These are phyloP conservation scores for Silene uniflora DNA, from an alignment of 148 eudicot species.

Conservation along the genomic window DNA sequence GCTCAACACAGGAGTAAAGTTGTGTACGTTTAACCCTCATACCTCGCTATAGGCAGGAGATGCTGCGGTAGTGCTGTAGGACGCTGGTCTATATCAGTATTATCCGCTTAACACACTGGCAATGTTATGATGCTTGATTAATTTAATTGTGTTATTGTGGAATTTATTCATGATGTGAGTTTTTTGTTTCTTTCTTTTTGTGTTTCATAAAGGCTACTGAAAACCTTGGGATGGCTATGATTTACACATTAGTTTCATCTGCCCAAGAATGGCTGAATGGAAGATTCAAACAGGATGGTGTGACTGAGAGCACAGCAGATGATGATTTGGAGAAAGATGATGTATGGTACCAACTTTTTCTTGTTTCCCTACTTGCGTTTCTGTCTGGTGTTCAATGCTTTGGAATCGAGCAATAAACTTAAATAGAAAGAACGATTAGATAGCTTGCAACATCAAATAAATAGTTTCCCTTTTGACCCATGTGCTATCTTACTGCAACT, in stretches of 20 bases:
- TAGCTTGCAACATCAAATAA: not conserved
- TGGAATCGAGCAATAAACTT: not conserved
- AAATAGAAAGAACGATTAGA: not conserved
- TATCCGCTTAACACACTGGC: not conserved
- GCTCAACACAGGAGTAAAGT: not conserved
- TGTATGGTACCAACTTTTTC: constrained; percentile 32
- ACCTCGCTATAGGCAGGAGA: not conserved
- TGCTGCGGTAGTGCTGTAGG: no score
- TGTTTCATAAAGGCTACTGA: constrained; percentile 60
- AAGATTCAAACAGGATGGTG: constrained; percentile 67
- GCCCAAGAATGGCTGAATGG: constrained; percentile 92
- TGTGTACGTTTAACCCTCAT: not conserved
- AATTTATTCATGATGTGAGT: not conserved
- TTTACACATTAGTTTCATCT: constrained; percentile 78
- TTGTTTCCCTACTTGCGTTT: not conserved
- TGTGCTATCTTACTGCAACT: not conserved
- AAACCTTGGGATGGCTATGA: constrained; percentile 98
- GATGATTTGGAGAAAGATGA: constrained; percentile 71
- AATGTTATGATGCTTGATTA: not conserved
- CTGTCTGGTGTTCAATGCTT: not conserved
- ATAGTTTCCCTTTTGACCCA: not conserved
- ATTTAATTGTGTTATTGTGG: not conserved
- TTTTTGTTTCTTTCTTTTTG: not conserved
- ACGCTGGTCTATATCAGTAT: not conserved
- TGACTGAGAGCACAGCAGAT: constrained; percentile 34